Conservation (phyloP, 495 filamentous ascomycete genomes). For the Tuber magnatum region DNA sequence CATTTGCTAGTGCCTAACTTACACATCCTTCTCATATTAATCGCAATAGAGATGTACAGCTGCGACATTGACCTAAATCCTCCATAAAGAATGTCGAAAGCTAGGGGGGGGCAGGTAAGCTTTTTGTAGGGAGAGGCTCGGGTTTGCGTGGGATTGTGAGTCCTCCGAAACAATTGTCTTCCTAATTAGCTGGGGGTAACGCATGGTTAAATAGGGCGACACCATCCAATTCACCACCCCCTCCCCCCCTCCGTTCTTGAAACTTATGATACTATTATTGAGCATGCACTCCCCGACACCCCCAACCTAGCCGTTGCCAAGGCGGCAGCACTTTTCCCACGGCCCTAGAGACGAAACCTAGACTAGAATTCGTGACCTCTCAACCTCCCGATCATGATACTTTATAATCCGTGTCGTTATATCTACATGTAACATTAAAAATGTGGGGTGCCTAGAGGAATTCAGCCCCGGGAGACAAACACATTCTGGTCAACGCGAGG, state of each 20-base stretch:
- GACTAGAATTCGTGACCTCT: neutral
- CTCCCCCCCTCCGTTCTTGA: neutral
- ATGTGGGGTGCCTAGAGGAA: neutral
- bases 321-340: neutral
- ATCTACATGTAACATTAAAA: neutral
- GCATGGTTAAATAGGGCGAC: neutral
- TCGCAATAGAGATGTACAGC: neutral
- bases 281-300: neutral
- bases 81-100: neutral
- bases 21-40: neutral
- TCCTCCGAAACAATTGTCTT: neutral
- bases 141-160: neutral
- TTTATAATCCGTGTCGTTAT: neutral
- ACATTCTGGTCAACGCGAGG: too few relatives aligned
- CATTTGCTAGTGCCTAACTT: neutral
- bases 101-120: neutral
- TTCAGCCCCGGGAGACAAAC: neutral
- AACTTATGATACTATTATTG: neutral
- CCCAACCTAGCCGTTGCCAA: too few relatives aligned
- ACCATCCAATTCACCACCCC: neutral
- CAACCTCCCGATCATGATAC: neutral
- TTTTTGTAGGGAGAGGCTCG: neutral
- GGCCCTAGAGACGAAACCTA: neutral
- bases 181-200: neutral
- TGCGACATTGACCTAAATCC: neutral